Evolutionary conservation across 768 basidiomycete genomes (phyloP).

Genomic region (Russula ochroleuca): DNA sequence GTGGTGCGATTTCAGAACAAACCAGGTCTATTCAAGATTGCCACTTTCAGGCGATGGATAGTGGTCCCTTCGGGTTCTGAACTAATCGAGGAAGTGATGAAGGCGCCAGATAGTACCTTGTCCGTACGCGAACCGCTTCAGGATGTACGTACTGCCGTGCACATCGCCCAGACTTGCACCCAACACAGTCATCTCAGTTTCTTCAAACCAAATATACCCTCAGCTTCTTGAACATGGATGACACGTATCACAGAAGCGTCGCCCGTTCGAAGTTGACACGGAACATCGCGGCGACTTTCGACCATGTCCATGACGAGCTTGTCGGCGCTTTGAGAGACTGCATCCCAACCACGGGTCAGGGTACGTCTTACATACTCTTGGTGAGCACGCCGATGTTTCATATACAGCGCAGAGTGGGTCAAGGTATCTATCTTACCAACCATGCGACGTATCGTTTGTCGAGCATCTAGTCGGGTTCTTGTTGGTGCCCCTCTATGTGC

Average conservation of each 20-base stretch:
- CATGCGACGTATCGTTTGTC: conserved; percentile 7
- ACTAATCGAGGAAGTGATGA: conserved; percentile 41
- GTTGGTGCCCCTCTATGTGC: conserved; percentile 45
- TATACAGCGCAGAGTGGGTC: conserved; percentile 36
- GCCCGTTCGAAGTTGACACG: conserved; percentile 36
- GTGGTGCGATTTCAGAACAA: conserved; percentile 27
- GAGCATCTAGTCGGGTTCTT: conserved; percentile 29
- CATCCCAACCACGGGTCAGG: conserved; percentile 32
- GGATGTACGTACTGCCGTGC: conserved; percentile 35
- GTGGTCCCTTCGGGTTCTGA: conserved; percentile 36
- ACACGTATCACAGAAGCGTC: conserved; percentile 35
- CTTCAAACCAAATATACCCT: conserved; percentile 41
- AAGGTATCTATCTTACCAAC: conserved; percentile 29
- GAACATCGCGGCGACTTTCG: conserved; percentile 38
- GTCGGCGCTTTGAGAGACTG: conserved; percentile 38
- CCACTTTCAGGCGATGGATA: conserved; percentile 36
- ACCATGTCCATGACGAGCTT: conserved; percentile 48
- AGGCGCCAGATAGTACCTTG: conserved; percentile 38
- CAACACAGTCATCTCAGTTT: conserved; percentile 29
- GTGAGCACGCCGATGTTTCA: not conserved
- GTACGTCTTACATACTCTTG: not conserved
- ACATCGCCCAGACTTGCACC: not conserved
- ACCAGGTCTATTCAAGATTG: conserved; percentile 34
- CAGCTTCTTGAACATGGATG: conserved; percentile 32
- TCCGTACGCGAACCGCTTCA: conserved; percentile 34